phyloP scores from a whole-genome alignment of 495 filamentous ascomycete genomes.

The Oleoguttula mirabilis region DNA sequence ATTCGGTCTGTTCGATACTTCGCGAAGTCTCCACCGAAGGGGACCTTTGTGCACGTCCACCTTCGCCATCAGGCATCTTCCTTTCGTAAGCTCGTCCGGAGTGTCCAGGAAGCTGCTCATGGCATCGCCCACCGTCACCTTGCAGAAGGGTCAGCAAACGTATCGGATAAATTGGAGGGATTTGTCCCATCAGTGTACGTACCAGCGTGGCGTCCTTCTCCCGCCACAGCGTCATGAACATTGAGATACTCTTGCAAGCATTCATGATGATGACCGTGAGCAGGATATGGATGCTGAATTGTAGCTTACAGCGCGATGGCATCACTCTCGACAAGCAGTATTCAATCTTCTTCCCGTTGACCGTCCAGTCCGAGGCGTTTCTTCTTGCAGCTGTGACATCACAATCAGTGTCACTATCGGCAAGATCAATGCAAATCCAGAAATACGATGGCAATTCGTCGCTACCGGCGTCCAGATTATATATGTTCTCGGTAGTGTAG shows the following conservation, averaged over 20 bases:
- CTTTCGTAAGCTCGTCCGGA: conserved; percentile 8
- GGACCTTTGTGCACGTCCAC: conserved; percentile 1
- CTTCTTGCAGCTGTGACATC: neutral
- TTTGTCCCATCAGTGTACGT: no score
- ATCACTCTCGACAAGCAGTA: conserved; percentile 34
- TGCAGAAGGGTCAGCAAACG: no score
- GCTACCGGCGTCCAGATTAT: neutral
- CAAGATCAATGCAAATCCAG: conserved; percentile 20
- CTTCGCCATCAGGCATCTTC: conserved; percentile 8
- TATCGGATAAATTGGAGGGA: no score
- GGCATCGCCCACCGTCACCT: conserved; percentile 45
- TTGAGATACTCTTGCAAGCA: conserved; percentile 31
- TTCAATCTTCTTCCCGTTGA: conserved; percentile 18
- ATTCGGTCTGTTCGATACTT: neutral
- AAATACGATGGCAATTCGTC: neutral
- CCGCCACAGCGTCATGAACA: conserved; percentile 25
- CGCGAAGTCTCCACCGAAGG: neutral
- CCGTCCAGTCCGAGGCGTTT: conserved; percentile 14
- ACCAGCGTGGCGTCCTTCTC: conserved; percentile 30
- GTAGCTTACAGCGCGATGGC: conserved; percentile 32
- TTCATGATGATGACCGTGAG: conserved; percentile 32
- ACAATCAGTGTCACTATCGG: conserved; percentile 2
- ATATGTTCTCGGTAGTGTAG: neutral
- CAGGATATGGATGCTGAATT: conserved; percentile 33
- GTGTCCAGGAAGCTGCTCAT: conserved; percentile 36